These are phyloP conservation scores for Acrasis kona DNA, from an alignment of 78 protist species.

Conservation along the genomic window DNA sequence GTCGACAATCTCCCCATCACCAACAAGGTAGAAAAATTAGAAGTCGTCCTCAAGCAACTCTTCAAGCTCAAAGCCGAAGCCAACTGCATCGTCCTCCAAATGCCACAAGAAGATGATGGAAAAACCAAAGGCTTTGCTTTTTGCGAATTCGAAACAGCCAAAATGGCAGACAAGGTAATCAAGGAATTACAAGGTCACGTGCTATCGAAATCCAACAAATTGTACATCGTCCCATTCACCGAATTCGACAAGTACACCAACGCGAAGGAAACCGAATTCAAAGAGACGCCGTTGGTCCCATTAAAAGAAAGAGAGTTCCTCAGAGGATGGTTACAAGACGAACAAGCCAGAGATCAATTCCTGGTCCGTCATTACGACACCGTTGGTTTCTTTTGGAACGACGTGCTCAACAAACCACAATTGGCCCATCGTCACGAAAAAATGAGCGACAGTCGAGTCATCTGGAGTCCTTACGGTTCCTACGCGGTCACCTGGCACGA, in stretches of 20 bases:
- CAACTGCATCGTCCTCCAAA: neutral
- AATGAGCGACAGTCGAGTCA: neutral
- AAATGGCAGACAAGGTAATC: neutral
- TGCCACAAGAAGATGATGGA: neutral
- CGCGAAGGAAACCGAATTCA: neutral
- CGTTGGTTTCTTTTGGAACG: constrained; percentile 70
- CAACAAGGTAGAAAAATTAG: neutral
- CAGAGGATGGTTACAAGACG: constrained; percentile 11
- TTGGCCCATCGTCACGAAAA: constrained; percentile 2
- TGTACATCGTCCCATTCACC: no score
- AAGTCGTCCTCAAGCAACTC: neutral
- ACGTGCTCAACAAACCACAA: constrained; percentile 2
- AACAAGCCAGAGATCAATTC: constrained; percentile 38
- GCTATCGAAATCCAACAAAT: no score
- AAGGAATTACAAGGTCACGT: neutral
- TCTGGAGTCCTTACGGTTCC: constrained; percentile 82
- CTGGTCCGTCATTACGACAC: constrained; percentile 36
- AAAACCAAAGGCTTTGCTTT: neutral
- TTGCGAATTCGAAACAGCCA: neutral
- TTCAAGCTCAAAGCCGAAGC: neutral
- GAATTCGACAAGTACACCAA: no score
- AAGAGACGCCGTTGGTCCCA: neutral
- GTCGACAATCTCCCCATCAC: neutral
- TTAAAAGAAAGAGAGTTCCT: neutral
- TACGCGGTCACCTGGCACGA: constrained; percentile 82